phyloP scores from a whole-genome alignment of 2,329 filamentous ascomycete genomes.

The Didymella keratinophila region DNA sequence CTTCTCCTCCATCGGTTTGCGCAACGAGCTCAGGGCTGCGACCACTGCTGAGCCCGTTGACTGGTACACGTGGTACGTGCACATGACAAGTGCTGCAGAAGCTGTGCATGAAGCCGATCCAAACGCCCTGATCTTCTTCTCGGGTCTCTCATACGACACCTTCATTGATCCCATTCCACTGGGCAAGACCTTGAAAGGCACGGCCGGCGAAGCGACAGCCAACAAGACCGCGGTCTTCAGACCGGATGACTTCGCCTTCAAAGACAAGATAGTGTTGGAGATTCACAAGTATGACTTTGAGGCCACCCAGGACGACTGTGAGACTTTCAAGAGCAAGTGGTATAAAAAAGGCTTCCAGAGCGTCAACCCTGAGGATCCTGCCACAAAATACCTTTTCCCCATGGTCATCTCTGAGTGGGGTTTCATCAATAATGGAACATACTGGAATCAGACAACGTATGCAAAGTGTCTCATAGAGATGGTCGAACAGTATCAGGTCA shows the following conservation, averaged over 20 bases:
- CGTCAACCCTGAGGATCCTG: constrained; percentile 38
- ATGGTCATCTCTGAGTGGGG: constrained; percentile 47
- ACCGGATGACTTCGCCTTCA: constrained; percentile 35
- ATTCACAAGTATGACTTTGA: constrained; percentile 49
- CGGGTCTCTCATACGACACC: constrained; percentile 44
- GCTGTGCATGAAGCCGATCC: constrained; percentile 41
- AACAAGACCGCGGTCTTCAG: constrained; percentile 41
- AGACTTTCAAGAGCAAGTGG: constrained; percentile 45
- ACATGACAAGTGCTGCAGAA: constrained; percentile 44
- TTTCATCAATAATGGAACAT: constrained; percentile 43
- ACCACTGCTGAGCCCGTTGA: constrained; percentile 40
- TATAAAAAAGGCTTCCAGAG: constrained; percentile 45
- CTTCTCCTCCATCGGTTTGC: constrained; percentile 35
- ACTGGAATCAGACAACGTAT: constrained; percentile 47
- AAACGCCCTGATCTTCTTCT: constrained; percentile 44
- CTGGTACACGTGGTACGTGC: constrained; percentile 48
- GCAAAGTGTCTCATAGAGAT: constrained; percentile 43
- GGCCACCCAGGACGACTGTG: constrained; percentile 41
- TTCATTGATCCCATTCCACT: constrained; percentile 47
- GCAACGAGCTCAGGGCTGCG: constrained; percentile 43
- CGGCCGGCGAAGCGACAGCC: constrained; percentile 33
- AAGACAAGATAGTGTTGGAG: constrained; percentile 45
- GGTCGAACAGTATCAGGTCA: constrained; percentile 42
- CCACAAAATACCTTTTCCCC: constrained; percentile 42
- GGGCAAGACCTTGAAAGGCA: constrained; percentile 43